A percentile compares a stretch with the other conserved stretches of the same genome.
phyloP scores from a whole-genome alignment of 345 rosid species.

The Salix arbutifolia region DNA sequence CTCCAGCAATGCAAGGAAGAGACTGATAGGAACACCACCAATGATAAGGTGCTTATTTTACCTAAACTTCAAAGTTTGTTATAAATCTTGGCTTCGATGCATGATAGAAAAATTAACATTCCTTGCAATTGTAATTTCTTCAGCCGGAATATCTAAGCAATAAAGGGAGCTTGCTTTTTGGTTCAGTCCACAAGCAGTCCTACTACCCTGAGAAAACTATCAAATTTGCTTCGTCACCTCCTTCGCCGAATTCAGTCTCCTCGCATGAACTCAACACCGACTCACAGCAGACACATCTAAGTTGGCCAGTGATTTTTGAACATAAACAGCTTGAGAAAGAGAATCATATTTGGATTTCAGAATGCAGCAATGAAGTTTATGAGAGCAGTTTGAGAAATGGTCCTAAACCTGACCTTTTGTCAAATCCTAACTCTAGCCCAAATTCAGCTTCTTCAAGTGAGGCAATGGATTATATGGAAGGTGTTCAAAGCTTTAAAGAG shows the following conservation, averaged over 20 bases:
- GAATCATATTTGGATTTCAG: constrained; percentile 42
- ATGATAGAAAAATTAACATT: background rate
- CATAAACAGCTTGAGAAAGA: constrained; percentile 29
- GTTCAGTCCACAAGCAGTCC: constrained; percentile 19
- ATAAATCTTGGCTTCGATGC: background rate
- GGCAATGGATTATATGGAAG: constrained; percentile 38
- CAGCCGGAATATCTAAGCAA: constrained; percentile 33
- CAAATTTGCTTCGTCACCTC: constrained; percentile 42
- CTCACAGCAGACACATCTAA: constrained; percentile 17
- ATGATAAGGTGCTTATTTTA: constrained; percentile 31
- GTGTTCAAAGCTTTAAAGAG: constrained; percentile 40
- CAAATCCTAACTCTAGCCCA: constrained; percentile 73
- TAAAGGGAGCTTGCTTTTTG: constrained; percentile 40
- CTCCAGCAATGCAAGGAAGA: constrained; percentile 65
- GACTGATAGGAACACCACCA: constrained; percentile 20
- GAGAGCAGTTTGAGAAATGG: constrained; percentile 22
- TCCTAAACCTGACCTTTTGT: constrained; percentile 46
- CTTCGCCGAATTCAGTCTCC: constrained; percentile 39
- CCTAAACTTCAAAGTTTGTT: background rate
- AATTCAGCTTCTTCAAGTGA: constrained; percentile 82
- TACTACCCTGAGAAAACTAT: constrained; percentile 25
- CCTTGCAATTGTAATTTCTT: background rate
- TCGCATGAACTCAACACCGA: constrained; percentile 29
- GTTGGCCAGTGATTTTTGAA: constrained; percentile 48
- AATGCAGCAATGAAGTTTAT: constrained; percentile 26